Conservation (phyloP, 2,329 filamentous ascomycete species). For the Lecanoromycetidae sp. region DNA sequence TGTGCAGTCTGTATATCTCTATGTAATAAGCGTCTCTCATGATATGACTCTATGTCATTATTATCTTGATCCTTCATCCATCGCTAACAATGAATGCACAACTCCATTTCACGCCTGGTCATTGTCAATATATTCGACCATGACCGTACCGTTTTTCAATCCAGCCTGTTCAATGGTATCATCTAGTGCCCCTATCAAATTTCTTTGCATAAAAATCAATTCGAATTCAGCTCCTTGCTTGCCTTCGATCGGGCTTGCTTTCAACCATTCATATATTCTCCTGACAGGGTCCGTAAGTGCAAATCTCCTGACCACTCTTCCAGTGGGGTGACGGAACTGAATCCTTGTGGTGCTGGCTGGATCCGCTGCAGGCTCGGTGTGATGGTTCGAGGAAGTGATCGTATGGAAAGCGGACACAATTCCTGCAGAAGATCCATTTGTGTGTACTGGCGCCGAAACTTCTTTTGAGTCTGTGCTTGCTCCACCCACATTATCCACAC, state of each 20-base stretch:
- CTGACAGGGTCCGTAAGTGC: conserved; percentile 60
- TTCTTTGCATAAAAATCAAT: conserved; percentile 74
- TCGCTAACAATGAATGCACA: no score
- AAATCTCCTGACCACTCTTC: conserved; percentile 81
- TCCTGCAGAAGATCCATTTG: conserved; percentile 17
- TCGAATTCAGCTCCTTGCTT: conserved; percentile 73
- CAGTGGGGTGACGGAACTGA: conserved; percentile 77
- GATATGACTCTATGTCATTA: background rate
- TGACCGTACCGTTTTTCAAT: conserved; percentile 83
- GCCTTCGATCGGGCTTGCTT: conserved; percentile 70
- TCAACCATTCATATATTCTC: conserved; percentile 92
- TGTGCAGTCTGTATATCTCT: no score
- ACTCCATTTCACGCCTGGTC: background rate
- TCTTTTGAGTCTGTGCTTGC: conserved; percentile 30
- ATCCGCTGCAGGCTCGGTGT: conserved; percentile 63
- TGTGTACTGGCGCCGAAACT: conserved; percentile 24
- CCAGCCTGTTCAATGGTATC: conserved; percentile 67
- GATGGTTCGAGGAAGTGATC: conserved; percentile 61
- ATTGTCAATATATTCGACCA: conserved; percentile 72
- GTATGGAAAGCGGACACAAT: conserved; percentile 45
- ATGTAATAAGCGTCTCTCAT: no score
- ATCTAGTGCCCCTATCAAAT: conserved; percentile 66
- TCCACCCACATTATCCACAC: conserved; percentile 34
- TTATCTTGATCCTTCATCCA: background rate
- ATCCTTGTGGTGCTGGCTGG: conserved; percentile 70